Evolutionary conservation across 2,329 filamentous ascomycete genomes (phyloP), one percentile per base, ranked within the genome.

Genomic region (Torrubiella hemipterigena): DNA sequence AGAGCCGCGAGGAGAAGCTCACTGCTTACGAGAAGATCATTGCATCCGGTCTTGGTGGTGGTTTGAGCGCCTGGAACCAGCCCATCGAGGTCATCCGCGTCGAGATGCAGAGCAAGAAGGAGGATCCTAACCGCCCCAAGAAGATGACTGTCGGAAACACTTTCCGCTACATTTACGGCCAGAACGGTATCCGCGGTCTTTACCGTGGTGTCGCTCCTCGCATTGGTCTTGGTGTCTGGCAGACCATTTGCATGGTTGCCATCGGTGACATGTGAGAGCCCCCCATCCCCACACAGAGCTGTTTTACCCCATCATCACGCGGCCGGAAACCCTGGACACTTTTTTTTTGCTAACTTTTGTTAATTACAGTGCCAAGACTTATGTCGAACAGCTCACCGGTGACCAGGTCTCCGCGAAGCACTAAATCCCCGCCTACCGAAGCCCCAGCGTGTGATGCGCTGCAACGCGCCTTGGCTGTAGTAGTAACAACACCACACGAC

Each of bases 231-330:
- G 81, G 91, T 54, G 75, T 98, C 65, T 98, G 91, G 91, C 91
- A 98, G 73, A 98, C 91, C 40, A 81, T 98, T 52, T 98, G 91
- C 73, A 98, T 98, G 91, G 91, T 98, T 63, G 91, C 89, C 52
- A 71, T 96, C 60, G 91, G 91, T 63, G 91, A 96, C 65, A 87
- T 93, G 86, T 93, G 65, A 69, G 85, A 75, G 37, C 41, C 27
- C 20, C 35, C 34, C 38, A n/a, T 25, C 31, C 17, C 20, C n/a
- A 21, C 9, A 26, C 26, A n/a, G n/a, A n/a, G n/a, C n/a, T n/a
- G n/a, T n/a, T n/a, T n/a, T n/a, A n/a, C n/a, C n/a, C n/a, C n/a
- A n/a, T n/a, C n/a, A n/a, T n/a, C n/a, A n/a, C n/a, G n/a, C n/a
- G n/a, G n/a, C n/a, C n/a, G n/a, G n/a, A n/a, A n/a, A n/a, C n/a